Evolutionary conservation across 2,329 filamentous ascomycete species (phyloP), one percentile per base, ranked within the genome.

Genomic region (Fusarium cyanostomum): DNA sequence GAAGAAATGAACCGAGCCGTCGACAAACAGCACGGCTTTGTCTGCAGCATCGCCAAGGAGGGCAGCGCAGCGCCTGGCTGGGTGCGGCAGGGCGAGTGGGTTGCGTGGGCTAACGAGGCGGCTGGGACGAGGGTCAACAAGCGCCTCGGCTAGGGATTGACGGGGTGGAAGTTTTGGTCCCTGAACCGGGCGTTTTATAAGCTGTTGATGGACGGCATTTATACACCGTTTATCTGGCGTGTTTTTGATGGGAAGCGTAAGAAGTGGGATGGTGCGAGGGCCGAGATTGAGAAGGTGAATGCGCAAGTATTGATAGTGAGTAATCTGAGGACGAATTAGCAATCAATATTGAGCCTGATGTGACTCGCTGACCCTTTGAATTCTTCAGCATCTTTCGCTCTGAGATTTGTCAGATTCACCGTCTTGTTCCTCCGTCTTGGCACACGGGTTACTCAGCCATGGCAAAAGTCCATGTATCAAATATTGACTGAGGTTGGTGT

Each of bases 121-220:
- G 79, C 80, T 2, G 80, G 80, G 2, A 77, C 78, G 1, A 76
- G 77, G 1, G 72, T 80, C 37, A 56, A 69, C 7, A 74, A 79
- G 48, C 72, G 77, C 15, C 68, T 82, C 12, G 78, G 79, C 6
- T 81, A 76, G 73, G 77, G 77, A 0, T 69, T 68, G 67, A 67
- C 70, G 31, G 77, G 74, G 0, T 81, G 80, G 78, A 67, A 52
- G 39, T 78, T 81, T 24, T 81, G 79, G 78, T 73, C 73, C 57
- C 59, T 59, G 18, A 76, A 82, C 27, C 69, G 72, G 8, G 68
- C 64, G 16, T 64, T 82, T 33, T 81, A 76, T 45, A 72, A 68
- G 10, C 44, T 80, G 33, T 52, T 79, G 48, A 76, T 78, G 60
- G 71, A 74, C 15, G 78, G 78, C 1, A 62, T 81, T 2, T 74